Base-by-base conservation (phyloP, 164 flowering plant genomes). In the Dillenia suffruticosa region DNA sequence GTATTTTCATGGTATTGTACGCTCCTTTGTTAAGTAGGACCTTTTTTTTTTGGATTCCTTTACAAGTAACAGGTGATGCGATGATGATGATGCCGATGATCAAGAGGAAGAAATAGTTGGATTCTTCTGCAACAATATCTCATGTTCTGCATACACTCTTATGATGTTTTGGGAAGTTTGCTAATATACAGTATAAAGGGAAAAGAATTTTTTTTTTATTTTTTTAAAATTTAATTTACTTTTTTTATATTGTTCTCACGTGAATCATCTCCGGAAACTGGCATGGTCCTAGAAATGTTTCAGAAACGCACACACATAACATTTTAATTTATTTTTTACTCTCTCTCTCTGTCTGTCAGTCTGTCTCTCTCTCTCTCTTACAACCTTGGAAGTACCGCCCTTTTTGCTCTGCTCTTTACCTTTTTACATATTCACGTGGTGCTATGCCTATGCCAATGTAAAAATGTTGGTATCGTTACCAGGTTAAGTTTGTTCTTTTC, bases 401-500 rank as follows among this genome's bases (percentile, higher is more conserved):
- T 45, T 59, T 19, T 32, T 32, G 40, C 40, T 7, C 40, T 4
- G 40, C 40, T 32, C 40, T 63, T 32, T 32, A 32, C 43, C 10
- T 15, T 51, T 61, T 71, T 71, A 69, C 63, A 49, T 54, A 55
- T 73, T 84, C 89, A 84, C 89, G 82, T 84, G 89, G 66, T 72
- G 81, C 70, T 70, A 74, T 71, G 40, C 6, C 40, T 0, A 32
- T 5, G 73, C 69, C 72, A 49, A 0, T 32, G 68, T 63, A 64
- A 61, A 52, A 54, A 58, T 60, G 70, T 32, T 32, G 40, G 50
- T 63, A 63, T 53, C 66, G 61, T 45, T 64, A 44, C 48, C 64
- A 22, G 76, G 61, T 32, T 32, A 32, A 32, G 40, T 79, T 81
- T 81, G 87, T 78, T 81, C 71, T 73, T 75, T 73, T 85, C 45